Percentiles rank a stretch among this genome's conserved stretches.
phyloP scores from a whole-genome alignment of 1,284 basidiomycete species.

The Apiotrichum brassicae region DNA sequence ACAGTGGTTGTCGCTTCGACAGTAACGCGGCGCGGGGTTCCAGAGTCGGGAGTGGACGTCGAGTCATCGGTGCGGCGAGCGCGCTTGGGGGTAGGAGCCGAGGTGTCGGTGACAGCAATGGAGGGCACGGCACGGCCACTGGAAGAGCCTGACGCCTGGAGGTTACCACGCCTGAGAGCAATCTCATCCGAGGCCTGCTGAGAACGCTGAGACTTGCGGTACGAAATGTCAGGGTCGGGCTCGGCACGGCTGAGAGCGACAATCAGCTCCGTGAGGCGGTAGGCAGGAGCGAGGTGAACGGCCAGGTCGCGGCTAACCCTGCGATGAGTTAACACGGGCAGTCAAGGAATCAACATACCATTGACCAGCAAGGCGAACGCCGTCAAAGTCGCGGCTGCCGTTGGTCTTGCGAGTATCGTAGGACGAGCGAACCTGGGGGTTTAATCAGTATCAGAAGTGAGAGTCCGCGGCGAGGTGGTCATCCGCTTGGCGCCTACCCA shows the following conservation, averaged over 20 bases:
- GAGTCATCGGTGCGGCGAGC: conserved; percentile 17
- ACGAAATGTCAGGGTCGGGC: conserved; percentile 69
- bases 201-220: conserved; percentile 56
- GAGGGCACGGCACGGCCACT: conserved; percentile 10
- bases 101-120: conserved; percentile 14
- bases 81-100: conserved; percentile 34
- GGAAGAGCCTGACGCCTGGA: not conserved
- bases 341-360: conserved; percentile 46
- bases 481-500: conserved; percentile 53
- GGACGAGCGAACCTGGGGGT: conserved; percentile 47
- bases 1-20: conserved; percentile 42
- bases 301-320: conserved; percentile 74
- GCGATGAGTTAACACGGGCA: not conserved
- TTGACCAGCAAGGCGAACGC: conserved; percentile 73
- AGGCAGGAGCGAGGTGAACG: conserved; percentile 49
- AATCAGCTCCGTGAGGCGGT: conserved; percentile 53
- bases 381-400: conserved; percentile 58
- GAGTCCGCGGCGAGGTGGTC: too few species aligned
- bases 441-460: not conserved
- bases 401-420: conserved; percentile 77
- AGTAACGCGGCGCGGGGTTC: conserved; percentile 26
- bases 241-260: conserved; percentile 61
- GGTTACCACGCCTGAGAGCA: conserved; percentile 13
- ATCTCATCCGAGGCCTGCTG: conserved; percentile 42
- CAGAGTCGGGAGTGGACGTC: conserved; percentile 6